Percentiles rank a stretch among this genome's conserved stretches.
phyloP scores from a whole-genome alignment of 225 moss, liverwort and hornwort species.

The Polytrichum formosum region DNA sequence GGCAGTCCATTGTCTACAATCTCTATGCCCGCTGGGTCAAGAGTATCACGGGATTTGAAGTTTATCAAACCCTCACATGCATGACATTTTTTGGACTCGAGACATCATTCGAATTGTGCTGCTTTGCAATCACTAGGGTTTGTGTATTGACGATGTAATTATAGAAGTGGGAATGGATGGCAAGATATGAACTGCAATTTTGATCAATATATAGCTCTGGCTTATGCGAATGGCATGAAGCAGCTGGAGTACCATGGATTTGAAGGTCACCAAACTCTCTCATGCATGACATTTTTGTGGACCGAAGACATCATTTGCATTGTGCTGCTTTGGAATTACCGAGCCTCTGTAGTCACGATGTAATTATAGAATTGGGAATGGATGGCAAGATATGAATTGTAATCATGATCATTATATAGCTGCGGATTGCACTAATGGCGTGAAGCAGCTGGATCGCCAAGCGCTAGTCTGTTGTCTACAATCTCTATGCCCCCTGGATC shows the following conservation, averaged over 20 bases:
- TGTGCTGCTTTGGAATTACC: too few relatives aligned
- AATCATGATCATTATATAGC: neutral
- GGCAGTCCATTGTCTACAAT: constrained; percentile 75
- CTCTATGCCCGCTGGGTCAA: constrained; percentile 71
- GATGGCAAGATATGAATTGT: too few relatives aligned
- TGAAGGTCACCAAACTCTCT: constrained; percentile 13
- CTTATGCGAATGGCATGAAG: constrained; percentile 43
- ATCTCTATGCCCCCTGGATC: constrained; percentile 59
- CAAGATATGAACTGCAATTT: too few relatives aligned
- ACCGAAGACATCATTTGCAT: too few relatives aligned
- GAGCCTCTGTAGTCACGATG: too few relatives aligned
- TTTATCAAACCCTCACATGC: constrained; percentile 23
- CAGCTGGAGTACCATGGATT: constrained; percentile 35
- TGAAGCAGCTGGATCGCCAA: constrained; percentile 71
- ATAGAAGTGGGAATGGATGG: too few relatives aligned
- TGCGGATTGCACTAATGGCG: constrained; percentile 47
- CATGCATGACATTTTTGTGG: constrained; percentile 7
- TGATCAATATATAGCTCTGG: constrained; percentile 12
- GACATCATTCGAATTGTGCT: too few relatives aligned
- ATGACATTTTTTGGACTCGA: constrained; percentile 2
- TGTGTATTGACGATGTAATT: too few relatives aligned
- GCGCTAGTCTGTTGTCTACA: constrained; percentile 74
- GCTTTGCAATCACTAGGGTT: too few relatives aligned
- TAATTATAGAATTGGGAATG: too few relatives aligned
- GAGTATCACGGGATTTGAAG: constrained; percentile 91